A percentile compares a stretch with the other conserved stretches of the same genome.
These are phyloP conservation scores for Metschnikowia vanudenii DNA, from an alignment of 805 yeast species.

Conservation along the genomic window DNA sequence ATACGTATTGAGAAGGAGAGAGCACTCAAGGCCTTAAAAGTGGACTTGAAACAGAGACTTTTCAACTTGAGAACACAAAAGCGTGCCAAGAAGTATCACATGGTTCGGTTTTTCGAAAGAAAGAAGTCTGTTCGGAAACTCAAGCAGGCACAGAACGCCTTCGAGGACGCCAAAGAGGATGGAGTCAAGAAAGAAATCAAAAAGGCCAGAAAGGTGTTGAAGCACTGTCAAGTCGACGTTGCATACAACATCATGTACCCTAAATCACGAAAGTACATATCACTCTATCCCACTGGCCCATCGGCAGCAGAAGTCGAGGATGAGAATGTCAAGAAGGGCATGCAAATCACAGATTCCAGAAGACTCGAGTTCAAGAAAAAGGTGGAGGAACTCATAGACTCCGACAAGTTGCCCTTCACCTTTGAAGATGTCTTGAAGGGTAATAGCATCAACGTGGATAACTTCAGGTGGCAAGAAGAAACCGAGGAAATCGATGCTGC, in stretches of 20 bases:
- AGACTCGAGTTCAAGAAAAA: constrained; percentile 47
- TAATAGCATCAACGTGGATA: constrained; percentile 29
- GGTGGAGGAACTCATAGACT: constrained; percentile 51
- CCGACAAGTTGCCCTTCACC: constrained; percentile 52
- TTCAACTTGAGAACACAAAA: constrained; percentile 45
- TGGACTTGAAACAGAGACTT: constrained; percentile 54
- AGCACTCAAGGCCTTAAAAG: constrained; percentile 61
- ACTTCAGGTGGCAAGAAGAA: constrained; percentile 18
- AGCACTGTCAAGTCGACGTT: constrained; percentile 62
- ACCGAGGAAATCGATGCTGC: constrained; percentile 46
- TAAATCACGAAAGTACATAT: constrained; percentile 70
- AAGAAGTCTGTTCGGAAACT: constrained; percentile 78
- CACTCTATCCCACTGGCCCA: constrained; percentile 59
- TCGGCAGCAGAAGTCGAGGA: constrained; percentile 26
- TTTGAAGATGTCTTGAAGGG: constrained; percentile 48
- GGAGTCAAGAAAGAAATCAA: constrained; percentile 39
- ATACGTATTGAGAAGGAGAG: constrained; percentile 71
- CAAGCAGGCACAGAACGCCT: constrained; percentile 47
- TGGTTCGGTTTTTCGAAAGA: constrained; percentile 88
- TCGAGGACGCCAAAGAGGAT: constrained; percentile 34
- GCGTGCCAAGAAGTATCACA: constrained; percentile 75
- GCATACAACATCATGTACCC: constrained; percentile 81
- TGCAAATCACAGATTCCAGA: constrained; percentile 41
- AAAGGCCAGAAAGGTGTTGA: constrained; percentile 49
- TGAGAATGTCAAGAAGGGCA: constrained; percentile 43